Conservation (phyloP, 768 basidiomycete species). For the Hysterangium stoloniferum region DNA sequence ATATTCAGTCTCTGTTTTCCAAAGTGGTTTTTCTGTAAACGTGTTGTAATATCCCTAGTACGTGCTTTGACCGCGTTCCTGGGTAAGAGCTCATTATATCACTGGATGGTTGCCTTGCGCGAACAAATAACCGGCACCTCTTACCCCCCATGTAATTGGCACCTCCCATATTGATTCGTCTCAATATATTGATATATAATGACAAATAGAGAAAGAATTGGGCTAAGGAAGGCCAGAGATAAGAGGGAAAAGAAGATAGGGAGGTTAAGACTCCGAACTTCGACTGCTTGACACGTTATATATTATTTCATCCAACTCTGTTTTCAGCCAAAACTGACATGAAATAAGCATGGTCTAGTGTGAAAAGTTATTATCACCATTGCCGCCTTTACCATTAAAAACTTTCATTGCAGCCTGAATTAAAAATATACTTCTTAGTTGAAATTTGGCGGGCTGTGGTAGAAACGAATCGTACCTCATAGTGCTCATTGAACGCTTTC, state of each 20-base stretch:
- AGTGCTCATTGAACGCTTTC: constrained; percentile 44
- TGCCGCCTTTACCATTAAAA: neutral
- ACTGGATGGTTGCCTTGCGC: neutral
- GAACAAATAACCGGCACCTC: constrained; percentile 31
- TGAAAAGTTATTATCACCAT: neutral
- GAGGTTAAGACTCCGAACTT: no score
- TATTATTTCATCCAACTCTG: no score
- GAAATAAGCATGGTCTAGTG: neutral
- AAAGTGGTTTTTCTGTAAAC: constrained; percentile 53
- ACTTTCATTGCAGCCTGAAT: constrained; percentile 5
- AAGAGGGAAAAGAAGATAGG: no score
- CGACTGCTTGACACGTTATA: no score
- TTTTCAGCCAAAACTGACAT: neutral
- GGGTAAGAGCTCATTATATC: neutral
- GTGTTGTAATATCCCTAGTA: constrained; percentile 46
- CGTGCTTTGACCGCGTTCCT: constrained; percentile 56
- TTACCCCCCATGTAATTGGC: constrained; percentile 77
- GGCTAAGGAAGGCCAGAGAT: no score
- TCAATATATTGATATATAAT: neutral
- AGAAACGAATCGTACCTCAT: constrained; percentile 48
- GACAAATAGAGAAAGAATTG: neutral
- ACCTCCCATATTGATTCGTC: constrained; percentile 39
- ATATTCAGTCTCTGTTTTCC: constrained; percentile 51
- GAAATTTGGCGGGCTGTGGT: neutral
- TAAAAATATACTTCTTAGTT: neutral